Evolutionary conservation across 192 early-diverging fungal genomes (phyloP), one percentile per base, ranked within the genome.

Genomic region (Funneliformis mosseae): DNA sequence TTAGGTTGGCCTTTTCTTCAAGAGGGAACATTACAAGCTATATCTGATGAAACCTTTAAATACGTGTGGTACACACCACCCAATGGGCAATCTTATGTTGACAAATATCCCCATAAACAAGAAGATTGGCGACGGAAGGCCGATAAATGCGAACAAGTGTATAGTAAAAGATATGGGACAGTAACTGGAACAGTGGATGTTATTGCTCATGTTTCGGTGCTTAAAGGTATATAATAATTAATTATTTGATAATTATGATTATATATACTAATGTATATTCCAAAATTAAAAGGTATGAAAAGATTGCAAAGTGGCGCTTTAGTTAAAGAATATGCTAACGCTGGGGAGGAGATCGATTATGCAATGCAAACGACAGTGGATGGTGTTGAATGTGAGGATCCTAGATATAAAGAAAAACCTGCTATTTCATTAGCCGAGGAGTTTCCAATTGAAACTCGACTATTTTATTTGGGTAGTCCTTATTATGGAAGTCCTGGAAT

Each of bases 1-100:
- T 82, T 88, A 77, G 85, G 89, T 2, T 99, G 96, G 92, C 98
- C 98, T 39, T 97, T 94, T 79, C 84, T 98, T 75, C 88, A 87
- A 77, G 97, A 99, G 80, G 91, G 93, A 0, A 83, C 90, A 1
- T 91, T 98, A 3, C 84, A 91, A 14, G 89, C 90, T 33, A 89
- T 99, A 16, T 91, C 91, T 2, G 94, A 97, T 83, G 91, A 91
- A 43, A 73, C 84, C 25, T 90, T 89, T 81, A 84, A 81, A 61
- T 94, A 94, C 77, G 86, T 91, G 43, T 62, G 92, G 28, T 46
- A 12, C 18, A 9, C 55, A 33, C 81, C 83, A 23, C 46, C 84
- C 8, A 68, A 82, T 14, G 89, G 88, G 25, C 80, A 84, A 63
- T 82, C 83, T 72, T 78, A 84, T 10, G 83, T 89, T 10, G 77